Base-by-base conservation (phyloP, 139 green algal species). In the Chlamydomonas sphaeroides region DNA sequence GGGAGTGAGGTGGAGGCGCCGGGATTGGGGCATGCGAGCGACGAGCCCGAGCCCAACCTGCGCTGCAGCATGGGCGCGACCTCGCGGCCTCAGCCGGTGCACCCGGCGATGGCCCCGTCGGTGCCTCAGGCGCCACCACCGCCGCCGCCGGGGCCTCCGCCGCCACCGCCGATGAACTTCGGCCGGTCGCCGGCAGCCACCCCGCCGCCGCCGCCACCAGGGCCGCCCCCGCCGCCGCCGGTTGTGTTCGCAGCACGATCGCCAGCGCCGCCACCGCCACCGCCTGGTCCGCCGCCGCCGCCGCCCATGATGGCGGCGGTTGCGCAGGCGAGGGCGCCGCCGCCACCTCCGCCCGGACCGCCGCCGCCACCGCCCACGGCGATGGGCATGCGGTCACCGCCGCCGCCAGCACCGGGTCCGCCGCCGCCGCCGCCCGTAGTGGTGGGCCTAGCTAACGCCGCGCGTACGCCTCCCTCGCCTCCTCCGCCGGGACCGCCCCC, bases 381-480 rank as follows among this genome's bases (percentile, higher is more conserved):
- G 2, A 33, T 61, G 65, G 65, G 33, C 45, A 8, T 11, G 23
- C 6, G 3, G 17, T 32, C 42, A n/a, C 77, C 65, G 65, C 30
- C 61, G 11, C 49, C 61, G 57, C 51, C 63, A 76, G 45, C 11
- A 14, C 45, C 45, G 45, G 11, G 11, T 10, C 45, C 45, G 45
- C 45, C 45, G 45, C 45, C 45, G 45, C 74, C 74, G 41, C 77
- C 85, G 41, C 66, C 85, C n/a, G n/a, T n/a, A n/a, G n/a, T n/a
- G n/a, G n/a, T n/a, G n/a, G n/a, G n/a, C n/a, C n/a, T n/a, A n/a
- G n/a, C n/a, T n/a, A n/a, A n/a, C n/a, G n/a, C n/a, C n/a, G n/a
- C n/a, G n/a, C n/a, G n/a, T n/a, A n/a, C n/a, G 11, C 71, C 85
- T 4, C 63, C 79, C 53, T 56, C 75, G 56, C 66, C 85, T 4